A percentile compares a stretch with the other conserved stretches of the same genome.
These are phyloP conservation scores for Ganoderma boninense DNA, from an alignment of 1,284 basidiomycete species.

Conservation along the genomic window DNA sequence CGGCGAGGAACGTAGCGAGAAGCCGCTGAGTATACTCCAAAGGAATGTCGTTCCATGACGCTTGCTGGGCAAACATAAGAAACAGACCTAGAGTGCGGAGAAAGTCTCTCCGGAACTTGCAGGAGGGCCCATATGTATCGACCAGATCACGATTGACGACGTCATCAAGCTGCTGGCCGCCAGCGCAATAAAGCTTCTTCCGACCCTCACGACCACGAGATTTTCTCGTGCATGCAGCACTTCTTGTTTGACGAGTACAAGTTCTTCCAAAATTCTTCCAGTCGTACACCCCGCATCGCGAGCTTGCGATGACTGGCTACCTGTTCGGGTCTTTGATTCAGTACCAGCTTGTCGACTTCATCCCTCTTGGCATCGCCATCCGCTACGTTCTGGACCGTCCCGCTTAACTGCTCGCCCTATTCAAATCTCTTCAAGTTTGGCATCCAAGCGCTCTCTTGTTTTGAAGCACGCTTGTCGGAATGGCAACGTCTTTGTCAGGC, in stretches of 20 bases:
- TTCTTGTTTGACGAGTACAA: constrained; percentile 99
- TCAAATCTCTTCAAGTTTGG: constrained; percentile 98
- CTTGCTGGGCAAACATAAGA: constrained; percentile 53
- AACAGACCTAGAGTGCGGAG: not conserved
- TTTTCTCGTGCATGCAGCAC: constrained; percentile 99
- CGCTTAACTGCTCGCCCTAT: constrained; percentile 88
- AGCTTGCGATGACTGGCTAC: constrained; percentile 95
- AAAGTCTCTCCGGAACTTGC: constrained; percentile 82
- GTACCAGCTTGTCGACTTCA: constrained; percentile 92
- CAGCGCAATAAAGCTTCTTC: constrained; percentile 87
- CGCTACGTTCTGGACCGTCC: constrained; percentile 97
- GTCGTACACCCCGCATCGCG: constrained; percentile 92
- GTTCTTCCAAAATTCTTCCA: too few relatives aligned
- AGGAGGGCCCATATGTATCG: constrained; percentile 93
- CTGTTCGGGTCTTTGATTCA: constrained; percentile 98
- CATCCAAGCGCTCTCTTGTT: constrained; percentile 88
- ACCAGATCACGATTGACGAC: constrained; percentile 93
- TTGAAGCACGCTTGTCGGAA: constrained; percentile 91
- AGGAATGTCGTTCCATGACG: constrained; percentile 89
- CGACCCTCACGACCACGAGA: constrained; percentile 89
- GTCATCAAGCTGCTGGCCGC: constrained; percentile 90
- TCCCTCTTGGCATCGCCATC: constrained; percentile 96
- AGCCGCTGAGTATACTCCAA: constrained; percentile 88
- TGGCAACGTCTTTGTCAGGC: constrained; percentile 96
- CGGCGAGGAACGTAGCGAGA: constrained; percentile 90